phyloP scores from a whole-genome alignment of 1,284 basidiomycete species.

The Ustilago esculenta region DNA sequence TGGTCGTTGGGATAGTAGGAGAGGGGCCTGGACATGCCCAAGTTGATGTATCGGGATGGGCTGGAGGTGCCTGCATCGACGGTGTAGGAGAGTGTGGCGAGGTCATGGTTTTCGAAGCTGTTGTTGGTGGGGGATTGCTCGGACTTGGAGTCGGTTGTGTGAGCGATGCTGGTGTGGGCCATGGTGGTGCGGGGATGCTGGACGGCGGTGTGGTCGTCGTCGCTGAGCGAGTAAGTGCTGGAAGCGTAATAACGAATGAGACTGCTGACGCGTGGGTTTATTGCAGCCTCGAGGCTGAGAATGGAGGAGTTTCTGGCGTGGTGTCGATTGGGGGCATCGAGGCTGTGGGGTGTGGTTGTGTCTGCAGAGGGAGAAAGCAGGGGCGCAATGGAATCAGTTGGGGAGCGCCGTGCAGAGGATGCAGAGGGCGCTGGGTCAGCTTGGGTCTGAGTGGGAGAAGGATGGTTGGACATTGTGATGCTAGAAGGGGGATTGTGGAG shows the following conservation, averaged over 20 bases:
- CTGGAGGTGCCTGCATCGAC: slow-evolving; percentile 10
- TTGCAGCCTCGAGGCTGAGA: slow-evolving; percentile 9
- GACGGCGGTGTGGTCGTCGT: slow-evolving; percentile 4
- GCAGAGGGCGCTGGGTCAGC: slow-evolving; percentile 5
- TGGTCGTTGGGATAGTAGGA: slow-evolving; percentile 34
- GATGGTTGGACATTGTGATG: slow-evolving; percentile 10
- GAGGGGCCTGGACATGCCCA: slow-evolving; percentile 36
- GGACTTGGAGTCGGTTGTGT: too few species aligned
- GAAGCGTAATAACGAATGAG: slow-evolving; percentile 1
- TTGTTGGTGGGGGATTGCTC: too few species aligned
- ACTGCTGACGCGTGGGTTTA: slow-evolving; percentile 28
- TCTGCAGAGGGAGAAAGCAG: slow-evolving; percentile 12
- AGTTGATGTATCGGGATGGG: slow-evolving; percentile 17
- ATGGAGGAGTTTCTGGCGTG: not conserved
- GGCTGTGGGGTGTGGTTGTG: slow-evolving; percentile 10
- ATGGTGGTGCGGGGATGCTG: too few species aligned
- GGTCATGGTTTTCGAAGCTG: slow-evolving; percentile 20
- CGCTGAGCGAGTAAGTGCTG: slow-evolving; percentile 6
- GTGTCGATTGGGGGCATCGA: not conserved
- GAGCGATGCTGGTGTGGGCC: too few species aligned
- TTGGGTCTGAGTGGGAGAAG: too few species aligned
- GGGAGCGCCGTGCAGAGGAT: slow-evolving; percentile 15
- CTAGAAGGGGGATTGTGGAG: not conserved
- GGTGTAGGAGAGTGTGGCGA: slow-evolving; percentile 23
- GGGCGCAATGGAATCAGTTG: slow-evolving; percentile 14